Percentiles rank a stretch among this genome's conserved stretches.
Conservation (phyloP, 2,329 filamentous ascomycete species). For the Dactylonectria macrodidyma region DNA sequence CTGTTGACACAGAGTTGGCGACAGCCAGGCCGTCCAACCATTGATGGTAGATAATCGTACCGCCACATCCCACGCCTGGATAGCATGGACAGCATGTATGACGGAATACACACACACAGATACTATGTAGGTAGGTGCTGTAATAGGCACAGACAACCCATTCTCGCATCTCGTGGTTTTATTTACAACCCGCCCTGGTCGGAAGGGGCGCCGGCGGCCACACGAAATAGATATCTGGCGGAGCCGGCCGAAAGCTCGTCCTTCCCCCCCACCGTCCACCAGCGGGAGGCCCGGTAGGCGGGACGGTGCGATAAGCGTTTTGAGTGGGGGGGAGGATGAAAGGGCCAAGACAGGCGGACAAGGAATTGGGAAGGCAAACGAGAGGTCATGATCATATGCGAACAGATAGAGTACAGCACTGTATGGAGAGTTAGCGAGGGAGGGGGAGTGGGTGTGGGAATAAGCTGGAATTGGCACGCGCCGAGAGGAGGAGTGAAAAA, state of each 20-base stretch:
- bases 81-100: background rate
- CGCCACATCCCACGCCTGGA: slow-evolving; percentile 1
- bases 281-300: slow-evolving; percentile 18
- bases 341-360: background rate
- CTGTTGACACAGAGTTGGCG: slow-evolving; percentile 1
- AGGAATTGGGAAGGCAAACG: background rate
- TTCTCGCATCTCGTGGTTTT: too few relatives aligned
- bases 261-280: background rate
- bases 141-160: too few relatives aligned
- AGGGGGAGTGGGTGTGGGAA: slow-evolving; percentile 21
- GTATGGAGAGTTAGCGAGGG: background rate
- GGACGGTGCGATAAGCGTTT: slow-evolving; percentile 26
- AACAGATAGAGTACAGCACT: background rate
- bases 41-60: background rate
- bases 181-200: too few relatives aligned
- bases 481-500: background rate
- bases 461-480: slow-evolving; percentile 14
- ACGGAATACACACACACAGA: too few relatives aligned
- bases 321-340: slow-evolving; percentile 2
- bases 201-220: slow-evolving; percentile 28
- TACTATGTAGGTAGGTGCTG: too few relatives aligned
- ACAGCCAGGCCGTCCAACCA: background rate
- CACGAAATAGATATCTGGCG: slow-evolving; percentile 31
- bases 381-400: background rate
- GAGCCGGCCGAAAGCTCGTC: slow-evolving; percentile 40